These are phyloP conservation scores for Exophiala sp. DNA, from an alignment of 2,329 filamentous ascomycete genomes.

Conservation along the genomic window DNA sequence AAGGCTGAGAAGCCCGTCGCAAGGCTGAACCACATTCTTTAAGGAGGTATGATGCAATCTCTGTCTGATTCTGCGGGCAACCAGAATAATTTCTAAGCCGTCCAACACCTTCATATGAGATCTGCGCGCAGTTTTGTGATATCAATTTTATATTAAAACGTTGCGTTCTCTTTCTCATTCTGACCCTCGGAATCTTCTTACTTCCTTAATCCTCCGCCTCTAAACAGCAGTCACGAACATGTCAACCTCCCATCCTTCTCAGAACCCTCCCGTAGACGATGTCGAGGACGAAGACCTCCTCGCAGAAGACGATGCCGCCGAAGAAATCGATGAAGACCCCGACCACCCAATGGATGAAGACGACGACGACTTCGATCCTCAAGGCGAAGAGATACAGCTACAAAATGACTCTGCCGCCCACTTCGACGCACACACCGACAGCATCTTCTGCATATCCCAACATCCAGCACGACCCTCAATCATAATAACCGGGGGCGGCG, in stretches of 20 bases:
- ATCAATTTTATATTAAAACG: too few species aligned
- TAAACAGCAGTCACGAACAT: constrained; percentile 1
- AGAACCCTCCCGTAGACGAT: constrained; percentile 28
- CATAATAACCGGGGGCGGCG: constrained; percentile 81
- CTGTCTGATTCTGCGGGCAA: too few species aligned
- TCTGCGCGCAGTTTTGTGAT: too few species aligned
- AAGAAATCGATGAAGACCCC: constrained; percentile 63
- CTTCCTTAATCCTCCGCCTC: not conserved
- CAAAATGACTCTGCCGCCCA: constrained; percentile 92
- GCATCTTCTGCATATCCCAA: constrained; percentile 90
- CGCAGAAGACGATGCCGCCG: constrained; percentile 70
- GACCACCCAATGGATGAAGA: constrained; percentile 72
- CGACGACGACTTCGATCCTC: constrained; percentile 53
- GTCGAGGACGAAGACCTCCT: constrained; percentile 63
- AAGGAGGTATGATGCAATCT: too few species aligned
- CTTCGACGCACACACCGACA: constrained; percentile 87
- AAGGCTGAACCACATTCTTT: too few species aligned
- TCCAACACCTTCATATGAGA: too few species aligned
- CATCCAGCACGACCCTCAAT: constrained; percentile 76
- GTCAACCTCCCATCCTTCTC: constrained; percentile 20
- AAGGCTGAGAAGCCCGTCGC: too few species aligned
- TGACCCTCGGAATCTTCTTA: too few species aligned
- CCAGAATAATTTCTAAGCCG: too few species aligned
- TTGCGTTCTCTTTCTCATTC: too few species aligned
- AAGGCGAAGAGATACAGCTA: constrained; percentile 68